These are phyloP conservation scores for Ogataea trehalophila DNA, from an alignment of 805 yeast genomes.

Conservation along the genomic window DNA sequence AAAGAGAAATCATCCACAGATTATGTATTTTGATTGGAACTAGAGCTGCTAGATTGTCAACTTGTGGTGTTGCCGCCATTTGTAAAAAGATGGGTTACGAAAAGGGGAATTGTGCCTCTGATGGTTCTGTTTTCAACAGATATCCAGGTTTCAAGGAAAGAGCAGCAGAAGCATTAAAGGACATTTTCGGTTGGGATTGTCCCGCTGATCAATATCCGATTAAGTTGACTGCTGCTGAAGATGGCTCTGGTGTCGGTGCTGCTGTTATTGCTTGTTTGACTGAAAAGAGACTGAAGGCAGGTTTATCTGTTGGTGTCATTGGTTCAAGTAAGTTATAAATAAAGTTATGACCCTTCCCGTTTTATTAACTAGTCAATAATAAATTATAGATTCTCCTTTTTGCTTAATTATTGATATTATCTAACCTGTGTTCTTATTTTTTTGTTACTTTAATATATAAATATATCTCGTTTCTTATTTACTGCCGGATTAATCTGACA, in stretches of 20 bases:
- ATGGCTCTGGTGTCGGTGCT: constrained; percentile 98
- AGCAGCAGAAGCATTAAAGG: constrained; percentile 83
- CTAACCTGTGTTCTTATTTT: too few species aligned
- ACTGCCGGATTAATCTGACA: too few species aligned
- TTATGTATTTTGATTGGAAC: constrained; percentile 85
- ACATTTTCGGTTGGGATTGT: constrained; percentile 74
- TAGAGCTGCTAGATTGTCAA: constrained; percentile 87
- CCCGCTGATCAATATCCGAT: constrained; percentile 22
- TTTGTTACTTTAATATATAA: too few species aligned
- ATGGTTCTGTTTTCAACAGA: constrained; percentile 91
- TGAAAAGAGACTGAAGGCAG: constrained; percentile 65
- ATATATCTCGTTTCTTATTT: too few species aligned
- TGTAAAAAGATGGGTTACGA: constrained; percentile 77
- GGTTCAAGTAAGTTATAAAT: too few species aligned
- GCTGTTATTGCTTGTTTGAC: constrained; percentile 96
- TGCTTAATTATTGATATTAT: too few species aligned
- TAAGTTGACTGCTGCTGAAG: constrained; percentile 47
- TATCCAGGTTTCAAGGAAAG: constrained; percentile 90
- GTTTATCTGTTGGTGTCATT: constrained; percentile 39
- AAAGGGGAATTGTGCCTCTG: constrained; percentile 89
- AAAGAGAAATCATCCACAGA: constrained; percentile 77
- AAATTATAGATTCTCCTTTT: too few species aligned
- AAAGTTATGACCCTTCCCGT: too few species aligned
- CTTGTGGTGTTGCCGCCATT: constrained; percentile 94
- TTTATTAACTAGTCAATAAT: too few species aligned